phyloP scores from a whole-genome alignment of 768 basidiomycete species.

The Lentinus tigrinus region DNA sequence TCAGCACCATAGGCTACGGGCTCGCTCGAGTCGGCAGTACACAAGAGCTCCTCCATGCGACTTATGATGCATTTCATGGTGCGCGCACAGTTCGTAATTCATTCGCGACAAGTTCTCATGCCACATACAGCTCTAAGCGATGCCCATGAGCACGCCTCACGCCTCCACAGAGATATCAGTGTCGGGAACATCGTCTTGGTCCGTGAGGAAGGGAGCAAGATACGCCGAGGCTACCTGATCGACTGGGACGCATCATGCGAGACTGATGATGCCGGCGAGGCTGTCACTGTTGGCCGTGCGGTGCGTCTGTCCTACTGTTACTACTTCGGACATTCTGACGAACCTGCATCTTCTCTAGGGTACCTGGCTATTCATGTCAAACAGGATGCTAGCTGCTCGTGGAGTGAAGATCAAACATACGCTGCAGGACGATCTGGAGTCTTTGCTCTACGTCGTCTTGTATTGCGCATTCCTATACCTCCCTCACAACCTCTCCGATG shows the following conservation, averaged over 20 bases:
- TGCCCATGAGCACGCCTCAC: background rate
- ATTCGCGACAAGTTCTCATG: background rate
- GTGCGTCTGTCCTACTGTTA: background rate
- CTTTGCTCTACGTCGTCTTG: slow-evolving; percentile 6
- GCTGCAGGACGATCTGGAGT: slow-evolving; percentile 14
- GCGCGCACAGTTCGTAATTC: too few relatives aligned
- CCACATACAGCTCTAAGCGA: slow-evolving; percentile 5
- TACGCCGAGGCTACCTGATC: slow-evolving; percentile 1
- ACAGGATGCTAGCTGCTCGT: background rate
- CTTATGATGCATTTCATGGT: background rate
- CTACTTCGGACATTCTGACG: too few relatives aligned
- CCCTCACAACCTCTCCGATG: background rate
- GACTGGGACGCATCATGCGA: slow-evolving; percentile 6
- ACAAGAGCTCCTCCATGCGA: slow-evolving; percentile 1
- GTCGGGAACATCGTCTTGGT: slow-evolving; percentile 8
- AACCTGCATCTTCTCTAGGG: too few relatives aligned
- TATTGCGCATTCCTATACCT: slow-evolving; percentile 6
- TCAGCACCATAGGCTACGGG: background rate
- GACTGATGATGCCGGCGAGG: background rate
- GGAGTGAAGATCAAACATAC: background rate
- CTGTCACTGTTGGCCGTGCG: background rate
- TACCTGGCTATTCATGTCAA: slow-evolving; percentile 10
- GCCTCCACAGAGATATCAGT: slow-evolving; percentile 11
- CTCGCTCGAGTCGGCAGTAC: slow-evolving; percentile 1
- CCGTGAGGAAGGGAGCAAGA: background rate